These are phyloP conservation scores for Castanea crenata DNA, from an alignment of 306 rosid species.

Conservation along the genomic window DNA sequence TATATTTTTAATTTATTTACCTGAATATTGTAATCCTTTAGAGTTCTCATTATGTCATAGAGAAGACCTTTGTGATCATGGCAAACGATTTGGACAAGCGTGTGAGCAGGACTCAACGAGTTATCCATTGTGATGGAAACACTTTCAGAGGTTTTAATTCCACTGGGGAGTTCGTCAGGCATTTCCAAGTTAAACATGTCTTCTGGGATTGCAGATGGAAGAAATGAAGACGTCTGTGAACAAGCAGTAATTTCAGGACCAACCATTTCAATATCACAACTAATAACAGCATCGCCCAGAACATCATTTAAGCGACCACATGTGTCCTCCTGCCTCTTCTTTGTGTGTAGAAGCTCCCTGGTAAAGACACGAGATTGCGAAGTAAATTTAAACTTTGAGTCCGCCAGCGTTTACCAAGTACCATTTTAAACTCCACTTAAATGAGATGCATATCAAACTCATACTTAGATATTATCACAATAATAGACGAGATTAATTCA, in stretches of 20 bases:
- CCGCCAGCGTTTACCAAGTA: not conserved
- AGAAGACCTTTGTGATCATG: slow-evolving; percentile 96
- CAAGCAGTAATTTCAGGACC: slow-evolving; percentile 61
- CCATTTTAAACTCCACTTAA: not conserved
- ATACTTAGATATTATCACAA: not conserved
- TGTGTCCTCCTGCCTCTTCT: slow-evolving; percentile 68
- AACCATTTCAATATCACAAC: slow-evolving; percentile 67
- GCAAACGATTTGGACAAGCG: slow-evolving; percentile 86
- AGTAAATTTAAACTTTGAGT: not conserved
- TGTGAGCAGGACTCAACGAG: slow-evolving; percentile 86
- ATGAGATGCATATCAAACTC: not conserved
- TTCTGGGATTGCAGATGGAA: slow-evolving; percentile 66
- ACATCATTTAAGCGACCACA: slow-evolving; percentile 37
- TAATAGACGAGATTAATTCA: not conserved
- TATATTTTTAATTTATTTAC: slow-evolving; percentile 28
- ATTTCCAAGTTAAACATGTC: slow-evolving; percentile 45
- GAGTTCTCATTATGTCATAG: slow-evolving; percentile 94
- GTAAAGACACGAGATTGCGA: slow-evolving; percentile 23
- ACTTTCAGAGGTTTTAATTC: slow-evolving; percentile 45
- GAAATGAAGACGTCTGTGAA: slow-evolving; percentile 64
- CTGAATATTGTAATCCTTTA: slow-evolving; percentile 87
- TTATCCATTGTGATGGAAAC: slow-evolving; percentile 73
- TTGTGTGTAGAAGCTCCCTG: slow-evolving; percentile 85
- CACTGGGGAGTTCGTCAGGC: slow-evolving; percentile 36
- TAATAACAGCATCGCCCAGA: slow-evolving; percentile 53